Conservation (phyloP, 2,329 filamentous ascomycete genomes). For the Talaromyces atroroseus region DNA sequence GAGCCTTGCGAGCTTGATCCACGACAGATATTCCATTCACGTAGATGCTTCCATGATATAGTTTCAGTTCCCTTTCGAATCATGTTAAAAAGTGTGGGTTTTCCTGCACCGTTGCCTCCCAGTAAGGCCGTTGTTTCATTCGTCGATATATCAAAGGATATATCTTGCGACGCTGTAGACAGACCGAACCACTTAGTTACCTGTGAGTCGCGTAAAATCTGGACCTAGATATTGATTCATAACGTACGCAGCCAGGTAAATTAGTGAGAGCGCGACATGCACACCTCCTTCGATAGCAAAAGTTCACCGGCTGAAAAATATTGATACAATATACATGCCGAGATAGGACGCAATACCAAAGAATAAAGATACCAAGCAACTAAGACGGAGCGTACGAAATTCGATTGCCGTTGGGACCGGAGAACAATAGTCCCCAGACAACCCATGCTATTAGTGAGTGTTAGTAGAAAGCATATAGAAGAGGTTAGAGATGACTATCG, state of each 20-base stretch:
- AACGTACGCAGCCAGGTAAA: slow-evolving; percentile 3
- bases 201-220: slow-evolving; percentile 44
- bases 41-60: slow-evolving; percentile 71
- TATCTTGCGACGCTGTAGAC: slow-evolving; percentile 77
- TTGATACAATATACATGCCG: slow-evolving; percentile 72
- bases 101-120: slow-evolving; percentile 86
- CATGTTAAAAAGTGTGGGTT: slow-evolving; percentile 81
- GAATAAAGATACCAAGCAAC: slow-evolving; percentile 71
- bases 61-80: slow-evolving; percentile 83
- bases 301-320: slow-evolving; percentile 69
- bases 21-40: slow-evolving; percentile 73
- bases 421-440: slow-evolving; percentile 1
- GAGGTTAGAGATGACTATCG: too few relatives aligned
- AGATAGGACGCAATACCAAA: slow-evolving; percentile 75
- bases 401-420: slow-evolving; percentile 34
- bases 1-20: slow-evolving; percentile 64
- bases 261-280: background rate
- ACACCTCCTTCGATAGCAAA: slow-evolving; percentile 75
- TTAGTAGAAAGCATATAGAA: too few relatives aligned
- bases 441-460: too few relatives aligned
- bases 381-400: slow-evolving; percentile 77
- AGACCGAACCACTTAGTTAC: slow-evolving; percentile 73
- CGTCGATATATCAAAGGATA: slow-evolving; percentile 73
- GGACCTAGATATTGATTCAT: slow-evolving; percentile 6
- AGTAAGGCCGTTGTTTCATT: slow-evolving; percentile 85